Evolutionary conservation across 2,329 filamentous ascomycete genomes (phyloP).

Genomic region (Colletotrichum cordylinicola): DNA sequence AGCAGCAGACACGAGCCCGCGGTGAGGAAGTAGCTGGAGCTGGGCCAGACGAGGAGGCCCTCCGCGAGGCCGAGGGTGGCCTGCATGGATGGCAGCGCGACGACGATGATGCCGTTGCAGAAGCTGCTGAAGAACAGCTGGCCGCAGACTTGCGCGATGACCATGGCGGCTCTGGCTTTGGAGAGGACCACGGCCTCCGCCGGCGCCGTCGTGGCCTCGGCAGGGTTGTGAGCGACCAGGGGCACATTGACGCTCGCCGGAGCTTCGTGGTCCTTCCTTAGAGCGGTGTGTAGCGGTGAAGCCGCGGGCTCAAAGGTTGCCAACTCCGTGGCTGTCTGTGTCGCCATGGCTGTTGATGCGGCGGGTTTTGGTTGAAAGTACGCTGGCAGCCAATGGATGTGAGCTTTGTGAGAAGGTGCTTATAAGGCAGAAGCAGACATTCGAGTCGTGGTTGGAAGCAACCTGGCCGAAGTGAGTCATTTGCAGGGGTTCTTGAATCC

Average conservation of each 20-base stretch:
- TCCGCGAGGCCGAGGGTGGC: background rate
- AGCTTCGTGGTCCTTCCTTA: background rate
- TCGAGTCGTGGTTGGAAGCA: background rate
- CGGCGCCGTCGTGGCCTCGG: background rate
- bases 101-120: background rate
- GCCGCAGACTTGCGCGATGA: background rate
- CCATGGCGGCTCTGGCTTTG: background rate
- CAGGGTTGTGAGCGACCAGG: background rate
- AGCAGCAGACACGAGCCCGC: background rate
- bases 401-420: background rate
- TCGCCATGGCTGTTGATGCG: background rate
- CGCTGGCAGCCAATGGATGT: background rate
- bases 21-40: background rate
- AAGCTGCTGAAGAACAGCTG: background rate
- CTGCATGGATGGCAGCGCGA: background rate
- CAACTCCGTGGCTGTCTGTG: background rate
- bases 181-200: background rate
- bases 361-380: background rate
- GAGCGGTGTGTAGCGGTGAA: rapidly evolving
- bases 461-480: background rate
- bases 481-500: background rate
- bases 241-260: background rate
- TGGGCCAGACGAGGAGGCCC: background rate
- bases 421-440: background rate
- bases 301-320: background rate